Percentiles rank a stretch among this genome's conserved stretches.
These are phyloP conservation scores for Neurospora sp. DNA, from an alignment of 495 filamentous ascomycete species.

Conservation along the genomic window DNA sequence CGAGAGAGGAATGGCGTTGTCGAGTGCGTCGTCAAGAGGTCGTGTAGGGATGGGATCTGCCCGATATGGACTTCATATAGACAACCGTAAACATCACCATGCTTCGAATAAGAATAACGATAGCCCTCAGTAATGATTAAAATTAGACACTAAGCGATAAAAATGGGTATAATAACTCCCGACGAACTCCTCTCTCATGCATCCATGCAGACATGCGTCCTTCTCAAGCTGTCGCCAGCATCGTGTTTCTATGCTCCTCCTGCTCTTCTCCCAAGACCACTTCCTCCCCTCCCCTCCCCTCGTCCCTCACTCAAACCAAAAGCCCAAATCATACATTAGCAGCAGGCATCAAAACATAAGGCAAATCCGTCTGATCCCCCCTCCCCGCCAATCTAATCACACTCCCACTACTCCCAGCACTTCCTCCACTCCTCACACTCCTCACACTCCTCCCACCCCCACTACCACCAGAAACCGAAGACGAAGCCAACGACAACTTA, in stretches of 20 bases:
- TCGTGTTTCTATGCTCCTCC: neutral
- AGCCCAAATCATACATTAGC: neutral
- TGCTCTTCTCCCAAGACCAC: neutral
- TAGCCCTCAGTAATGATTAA: neutral
- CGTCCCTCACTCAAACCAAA: neutral
- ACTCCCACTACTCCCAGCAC: conserved; percentile 10
- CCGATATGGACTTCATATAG: neutral
- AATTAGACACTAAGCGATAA: neutral
- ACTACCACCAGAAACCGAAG: conserved; percentile 17
- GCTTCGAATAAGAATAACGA: neutral
- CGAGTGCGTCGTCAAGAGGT: neutral
- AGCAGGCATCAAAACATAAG: conserved; percentile 30
- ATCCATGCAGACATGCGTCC: neutral
- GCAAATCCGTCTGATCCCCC: conserved; percentile 27
- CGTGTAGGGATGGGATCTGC: neutral
- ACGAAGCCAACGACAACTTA: neutral
- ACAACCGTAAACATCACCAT: neutral
- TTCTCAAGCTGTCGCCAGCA: neutral
- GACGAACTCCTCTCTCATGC: neutral
- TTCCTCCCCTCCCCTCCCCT: neutral
- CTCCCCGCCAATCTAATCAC: conserved; percentile 32
- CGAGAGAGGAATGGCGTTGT: neutral
- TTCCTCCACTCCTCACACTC: neutral
- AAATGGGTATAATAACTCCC: neutral
- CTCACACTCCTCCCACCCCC: conserved; percentile 12